These are phyloP conservation scores for Beauveria scarabaeidicola DNA, from an alignment of 2,329 filamentous ascomycete species.

Conservation along the genomic window DNA sequence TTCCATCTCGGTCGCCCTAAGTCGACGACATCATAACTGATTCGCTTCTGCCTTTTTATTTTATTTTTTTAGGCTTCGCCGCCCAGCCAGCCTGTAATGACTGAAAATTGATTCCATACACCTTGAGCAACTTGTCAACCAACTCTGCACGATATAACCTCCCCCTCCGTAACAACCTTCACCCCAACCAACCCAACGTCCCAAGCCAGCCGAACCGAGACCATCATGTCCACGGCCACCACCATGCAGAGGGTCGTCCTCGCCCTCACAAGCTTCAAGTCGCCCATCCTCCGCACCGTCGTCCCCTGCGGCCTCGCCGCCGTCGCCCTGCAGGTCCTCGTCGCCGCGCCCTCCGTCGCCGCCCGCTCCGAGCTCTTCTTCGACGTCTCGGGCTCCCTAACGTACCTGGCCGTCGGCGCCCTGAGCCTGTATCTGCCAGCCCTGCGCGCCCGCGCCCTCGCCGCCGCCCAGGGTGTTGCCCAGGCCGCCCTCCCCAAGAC, in stretches of 20 bases:
- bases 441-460: constrained; percentile 44
- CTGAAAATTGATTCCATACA: background rate
- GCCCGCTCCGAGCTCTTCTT: constrained; percentile 58
- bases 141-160: too few species aligned
- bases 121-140: too few species aligned
- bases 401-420: constrained; percentile 56
- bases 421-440: constrained; percentile 54
- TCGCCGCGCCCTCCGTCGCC: constrained; percentile 53
- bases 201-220: background rate
- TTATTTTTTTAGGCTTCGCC: background rate
- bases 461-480: constrained; percentile 25
- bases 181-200: background rate
- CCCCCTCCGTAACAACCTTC: too few species aligned
- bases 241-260: constrained; percentile 32
- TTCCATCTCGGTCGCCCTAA: background rate
- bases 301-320: constrained; percentile 54
- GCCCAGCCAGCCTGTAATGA: background rate
- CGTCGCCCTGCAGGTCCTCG: constrained; percentile 53
- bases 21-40: constrained; percentile 7
- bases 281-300: constrained; percentile 53
- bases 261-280: constrained; percentile 51
- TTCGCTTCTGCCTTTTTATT: background rate
- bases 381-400: constrained; percentile 57
- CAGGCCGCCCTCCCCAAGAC: constrained; percentile 28
- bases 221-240: constrained; percentile 1